Percentiles rank a stretch among this genome's conserved stretches.
Conservation (phyloP, 768 basidiomycete genomes). For the Cubamyces sp. region DNA sequence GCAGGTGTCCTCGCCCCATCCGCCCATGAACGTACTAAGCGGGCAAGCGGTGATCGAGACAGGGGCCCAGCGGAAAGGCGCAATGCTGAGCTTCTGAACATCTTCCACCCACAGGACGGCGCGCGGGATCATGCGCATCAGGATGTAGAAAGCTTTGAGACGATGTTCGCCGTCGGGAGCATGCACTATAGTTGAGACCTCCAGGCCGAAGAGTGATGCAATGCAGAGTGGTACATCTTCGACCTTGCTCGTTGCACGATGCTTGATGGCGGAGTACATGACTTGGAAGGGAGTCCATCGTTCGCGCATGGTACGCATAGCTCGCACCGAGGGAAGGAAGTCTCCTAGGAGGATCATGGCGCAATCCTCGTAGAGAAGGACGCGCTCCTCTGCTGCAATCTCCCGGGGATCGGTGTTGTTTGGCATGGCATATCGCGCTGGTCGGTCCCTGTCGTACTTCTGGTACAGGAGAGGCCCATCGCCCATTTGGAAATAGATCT, state of each 20-base stretch:
- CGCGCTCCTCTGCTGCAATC: neutral
- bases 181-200: neutral
- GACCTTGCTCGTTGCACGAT: conserved; percentile 11
- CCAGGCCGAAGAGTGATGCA: conserved; percentile 6
- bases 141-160: neutral
- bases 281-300: neutral
- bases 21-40: no score
- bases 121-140: neutral
- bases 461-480: conserved; percentile 5
- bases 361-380: neutral
- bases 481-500: conserved; percentile 11
- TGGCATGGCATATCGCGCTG: no score
- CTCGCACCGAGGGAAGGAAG: neutral
- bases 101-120: neutral
- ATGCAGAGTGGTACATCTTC: conserved; percentile 13
- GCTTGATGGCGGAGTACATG: neutral
- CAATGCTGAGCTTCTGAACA: neutral
- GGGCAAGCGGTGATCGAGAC: neutral
- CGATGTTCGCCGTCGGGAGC: neutral
- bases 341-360: neutral
- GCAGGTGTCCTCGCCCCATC: no score
- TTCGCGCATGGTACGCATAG: neutral
- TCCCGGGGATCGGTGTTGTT: neutral
- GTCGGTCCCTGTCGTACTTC: neutral
- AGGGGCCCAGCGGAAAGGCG: conserved; percentile 15